Evolutionary conservation across 1,139 yeast genomes (phyloP).

Genomic region (Yamadazyma epiphylla): DNA sequence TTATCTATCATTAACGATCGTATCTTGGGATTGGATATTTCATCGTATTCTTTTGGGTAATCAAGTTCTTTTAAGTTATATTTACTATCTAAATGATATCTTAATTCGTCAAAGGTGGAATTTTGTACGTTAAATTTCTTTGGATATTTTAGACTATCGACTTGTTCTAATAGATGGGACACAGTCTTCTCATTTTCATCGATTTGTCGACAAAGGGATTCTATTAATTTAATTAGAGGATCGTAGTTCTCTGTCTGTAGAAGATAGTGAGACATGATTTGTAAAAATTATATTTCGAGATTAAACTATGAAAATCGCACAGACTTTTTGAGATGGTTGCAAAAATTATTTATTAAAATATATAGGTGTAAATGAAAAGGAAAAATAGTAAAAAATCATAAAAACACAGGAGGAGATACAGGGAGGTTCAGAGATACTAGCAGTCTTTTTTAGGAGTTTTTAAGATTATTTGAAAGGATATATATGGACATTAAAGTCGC

Average conservation of each 20-base stretch:
- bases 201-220: slow-evolving; percentile 20
- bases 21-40: slow-evolving; percentile 12
- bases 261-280: slow-evolving; percentile 14
- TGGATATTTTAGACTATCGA: slow-evolving; percentile 25
- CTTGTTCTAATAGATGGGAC: slow-evolving; percentile 17
- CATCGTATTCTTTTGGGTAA: slow-evolving; percentile 6
- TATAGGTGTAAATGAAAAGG: no score
- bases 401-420: no score
- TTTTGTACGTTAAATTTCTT: slow-evolving; percentile 5
- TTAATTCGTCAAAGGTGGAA: slow-evolving; percentile 12
- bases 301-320: no score
- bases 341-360: no score
- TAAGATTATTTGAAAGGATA: no score
- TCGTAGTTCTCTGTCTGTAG: slow-evolving; percentile 37
- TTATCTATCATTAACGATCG: slow-evolving; percentile 23
- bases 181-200: slow-evolving; percentile 23
- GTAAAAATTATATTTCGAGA: slow-evolving; percentile 8
- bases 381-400: no score
- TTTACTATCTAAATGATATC: slow-evolving; percentile 15
- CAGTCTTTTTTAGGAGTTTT: no score
- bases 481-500: no score
- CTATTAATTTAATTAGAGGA: slow-evolving; percentile 24
- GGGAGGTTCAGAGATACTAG: no score
- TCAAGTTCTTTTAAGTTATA: slow-evolving; percentile 9
- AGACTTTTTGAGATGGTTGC: no score